Evolutionary conservation across 2,329 filamentous ascomycete genomes (phyloP), one percentile per base, ranked within the genome.

Genomic region (Rachicladosporium sp.): DNA sequence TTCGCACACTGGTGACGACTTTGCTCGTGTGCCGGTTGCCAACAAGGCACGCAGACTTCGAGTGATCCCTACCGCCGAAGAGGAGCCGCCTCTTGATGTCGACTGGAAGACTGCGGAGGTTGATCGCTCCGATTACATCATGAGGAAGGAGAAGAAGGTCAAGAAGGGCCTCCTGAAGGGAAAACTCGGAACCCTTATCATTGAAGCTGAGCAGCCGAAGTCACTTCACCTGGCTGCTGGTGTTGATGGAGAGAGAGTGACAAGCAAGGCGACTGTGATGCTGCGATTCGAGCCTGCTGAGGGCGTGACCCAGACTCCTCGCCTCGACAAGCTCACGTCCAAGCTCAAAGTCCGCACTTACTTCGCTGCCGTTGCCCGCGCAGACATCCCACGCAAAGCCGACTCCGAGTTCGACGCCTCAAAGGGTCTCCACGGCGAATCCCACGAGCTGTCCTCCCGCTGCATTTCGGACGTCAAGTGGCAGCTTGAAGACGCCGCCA

Each of bases 231-330:
- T 78, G 30, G 66, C 64, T 15, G 54, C 56, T 35, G 57, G 60
- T 29, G 49, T 61, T 31, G 42, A 51, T 12, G 52, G 53, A 11
- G 54, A 58, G 32, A 61, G 64, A 2, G 64, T 73, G 33, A 69
- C 68, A 13, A 78, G 73, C 0, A 68, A 70, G 48, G 66, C 70
- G 6, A 75, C 66, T 1, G 57, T 80, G 2, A 61, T 71, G 40
- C 58, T 80, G 9, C 72, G 76, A 29, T 80, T 80, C 49, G 76
- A 80, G 44, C 76, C 76, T 2, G 50, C 57, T 3, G 66, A 70
- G 4, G 62, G 68, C 29, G 53, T 55, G 31, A 61, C 65, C 35
- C 48, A 60, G 13, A 76, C 76, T 10, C 76, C 76, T 2, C 61
- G 59, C 29, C 64, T 80, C 2, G 62, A 66, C 33, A 66, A 61